Base-by-base conservation (phyloP, 2,329 filamentous ascomycete genomes). In the Arachnomyces sp. region DNA sequence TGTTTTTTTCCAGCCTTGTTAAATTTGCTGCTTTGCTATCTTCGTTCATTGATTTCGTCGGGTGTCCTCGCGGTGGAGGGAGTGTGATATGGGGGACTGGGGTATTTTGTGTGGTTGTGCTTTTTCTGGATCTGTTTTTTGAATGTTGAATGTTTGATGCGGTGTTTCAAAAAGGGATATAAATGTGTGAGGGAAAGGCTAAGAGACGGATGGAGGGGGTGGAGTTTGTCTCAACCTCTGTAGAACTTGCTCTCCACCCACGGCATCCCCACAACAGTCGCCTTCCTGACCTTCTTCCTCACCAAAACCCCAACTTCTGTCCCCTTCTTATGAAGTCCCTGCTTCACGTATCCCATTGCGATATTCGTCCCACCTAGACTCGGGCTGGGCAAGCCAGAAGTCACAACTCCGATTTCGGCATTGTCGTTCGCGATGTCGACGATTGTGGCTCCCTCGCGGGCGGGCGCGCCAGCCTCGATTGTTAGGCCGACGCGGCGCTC, bases 301-400 rank as follows among this genome's bases (percentile, higher is more conserved):
- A 95, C 82, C 30, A 86, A 62, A 3, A 95, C 80, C 13, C 80
- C 75, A 5, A 95, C 69, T 66, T 90, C 82, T 1, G 87, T 94
- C 8, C 87, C 88, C 25, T 77, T 73, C 74, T 93, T 93, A 62
- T 94, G 86, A 59, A 82, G 67, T 0, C 86, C 86, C 47, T 85
- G 80, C 64, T 80, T 78, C 57, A 95, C 73, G 59, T 95, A 95
- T 0, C 82, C 92, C 92, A 98, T 98, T 42, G 90, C 88, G 47
- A 98, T 90, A 63, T 96, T 95, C 71, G 84, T 84, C 3, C 66
- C 66, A 48, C 82, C 81, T 35, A 95, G 68, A 0, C 83, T 86
- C 2, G 92, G 92, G 57, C 84, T 89, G 0, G 92, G 92, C 50
- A 87, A 86, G 12, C 92, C 92, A 52, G 86, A 94, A 4, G 92